A percentile compares a stretch with the other conserved stretches of the same genome.
Conservation (phyloP, 805 yeast genomes). For the Metschnikowia lochheadii region DNA sequence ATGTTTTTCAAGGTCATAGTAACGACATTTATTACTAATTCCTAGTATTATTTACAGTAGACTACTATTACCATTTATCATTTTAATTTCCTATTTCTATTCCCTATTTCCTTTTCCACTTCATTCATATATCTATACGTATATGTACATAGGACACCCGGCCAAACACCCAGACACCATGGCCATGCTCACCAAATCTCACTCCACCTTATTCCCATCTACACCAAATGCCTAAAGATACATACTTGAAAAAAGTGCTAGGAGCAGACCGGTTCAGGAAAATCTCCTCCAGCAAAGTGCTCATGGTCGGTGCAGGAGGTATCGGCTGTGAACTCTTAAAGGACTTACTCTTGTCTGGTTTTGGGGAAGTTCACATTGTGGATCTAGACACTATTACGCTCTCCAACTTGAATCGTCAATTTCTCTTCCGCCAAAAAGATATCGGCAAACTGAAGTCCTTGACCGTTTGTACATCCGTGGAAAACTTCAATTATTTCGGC, state of each 20-base stretch:
- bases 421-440: conserved; percentile 82
- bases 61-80: no score
- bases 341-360: conserved; percentile 71
- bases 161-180: conserved; percentile 1
- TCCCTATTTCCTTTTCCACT: no score
- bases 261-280: conserved; percentile 32
- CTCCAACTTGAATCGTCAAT: conserved; percentile 89
- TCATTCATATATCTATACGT: no score
- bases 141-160: no score
- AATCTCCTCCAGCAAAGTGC: conserved; percentile 47
- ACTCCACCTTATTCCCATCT: not conserved
- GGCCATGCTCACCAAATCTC: not conserved
- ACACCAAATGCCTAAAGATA: conserved; percentile 33
- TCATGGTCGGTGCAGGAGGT: conserved; percentile 95
- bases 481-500: conserved; percentile 55
- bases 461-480: conserved; percentile 82
- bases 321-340: conserved; percentile 91
- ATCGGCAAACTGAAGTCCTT: conserved; percentile 83
- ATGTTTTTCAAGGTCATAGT: no score
- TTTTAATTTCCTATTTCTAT: no score
- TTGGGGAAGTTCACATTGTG: conserved; percentile 85
- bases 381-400: conserved; percentile 94
- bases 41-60: no score
- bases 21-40: not conserved
- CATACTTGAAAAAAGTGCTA: conserved; percentile 42